Evolutionary conservation across 225 moss, liverwort and hornwort species (phyloP).

Genomic region (Polytrichum formosum): DNA sequence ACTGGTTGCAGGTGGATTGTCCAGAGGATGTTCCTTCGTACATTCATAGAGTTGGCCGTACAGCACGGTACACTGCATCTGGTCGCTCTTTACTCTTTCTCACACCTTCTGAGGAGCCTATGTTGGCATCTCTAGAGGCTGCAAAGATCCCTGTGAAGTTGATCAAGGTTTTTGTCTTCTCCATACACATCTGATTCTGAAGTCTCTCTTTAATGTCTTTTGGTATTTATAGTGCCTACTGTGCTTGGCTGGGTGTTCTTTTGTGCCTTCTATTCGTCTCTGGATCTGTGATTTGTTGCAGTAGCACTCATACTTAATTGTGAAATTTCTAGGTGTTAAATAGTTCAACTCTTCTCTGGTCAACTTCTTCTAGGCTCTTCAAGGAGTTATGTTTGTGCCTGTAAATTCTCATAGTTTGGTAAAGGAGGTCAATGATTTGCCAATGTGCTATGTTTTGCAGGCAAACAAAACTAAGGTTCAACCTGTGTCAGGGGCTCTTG

Average conservation of each 20-base stretch:
- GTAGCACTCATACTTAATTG: too few relatives aligned
- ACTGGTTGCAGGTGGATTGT: conserved; percentile 67
- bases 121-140: conserved; percentile 64
- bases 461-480: conserved; percentile 88
- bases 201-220: background rate
- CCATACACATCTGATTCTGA: background rate
- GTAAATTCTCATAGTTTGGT: background rate
- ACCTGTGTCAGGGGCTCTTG: conserved; percentile 81
- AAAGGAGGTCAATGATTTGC: background rate
- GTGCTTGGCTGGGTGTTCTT: background rate
- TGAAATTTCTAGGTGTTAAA: too few relatives aligned
- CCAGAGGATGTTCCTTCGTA: conserved; percentile 96
- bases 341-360: too few relatives aligned
- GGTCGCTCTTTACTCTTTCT: conserved; percentile 92
- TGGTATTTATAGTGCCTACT: background rate
- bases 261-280: background rate
- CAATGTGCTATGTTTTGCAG: conserved; percentile 29
- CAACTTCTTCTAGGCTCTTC: too few relatives aligned
- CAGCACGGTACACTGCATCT: conserved; percentile 89
- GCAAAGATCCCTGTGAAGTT: conserved; percentile 85
- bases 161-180: conserved; percentile 62
- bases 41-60: conserved; percentile 97
- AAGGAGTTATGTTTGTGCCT: background rate
- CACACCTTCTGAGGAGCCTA: conserved; percentile 72
- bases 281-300: background rate